Base-by-base conservation (phyloP, 192 early-diverging fungal species). In the Thoreauomyces humboldtii region DNA sequence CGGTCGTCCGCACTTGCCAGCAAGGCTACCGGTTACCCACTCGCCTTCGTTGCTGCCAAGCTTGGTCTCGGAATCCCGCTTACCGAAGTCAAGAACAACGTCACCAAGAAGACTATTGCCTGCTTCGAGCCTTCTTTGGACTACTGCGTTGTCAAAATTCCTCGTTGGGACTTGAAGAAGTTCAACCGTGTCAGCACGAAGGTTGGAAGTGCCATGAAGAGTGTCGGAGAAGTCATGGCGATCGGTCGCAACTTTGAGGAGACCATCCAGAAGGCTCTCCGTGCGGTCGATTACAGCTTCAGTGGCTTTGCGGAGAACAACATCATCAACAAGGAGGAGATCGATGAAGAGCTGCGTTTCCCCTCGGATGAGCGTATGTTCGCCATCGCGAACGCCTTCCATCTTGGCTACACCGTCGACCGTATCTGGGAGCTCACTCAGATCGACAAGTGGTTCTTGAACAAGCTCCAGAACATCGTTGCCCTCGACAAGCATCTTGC, bases 171-270 rank as follows among this genome's bases (percentile, higher is more conserved):
- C 73, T 78, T 98, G 53, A 82, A 71, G 52, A 98, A 98, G 77
- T 98, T 98, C 76, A 83, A 89, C 54, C 90, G 90, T 70, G 96
- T 98, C 25, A 80, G 82, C 60, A 86, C 88, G 67, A 84, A 91
- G 45, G 83, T 94, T 48, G 92, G 91, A 15, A 89, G 87, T 22
- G 83, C 87, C 41, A 97, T 97, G 94, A 98, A 98, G 77, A 88
- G 85, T 63, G 96, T 98, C 2, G 96, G 96, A 56, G 96, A 98
- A 69, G 94, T 98, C 54, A 98, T 98, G 96, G 93, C 92, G 4
- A 95, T 98, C 72, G 96, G 94, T 19, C 86, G 96, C 50, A 96
- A 92, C 0, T 98, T 92, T 60, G 96, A 98, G 75, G 96, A 98
- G 77, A 85, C 82, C 34, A 73, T 98, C 65, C 94, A 97, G 78